Percentiles rank a stretch among this genome's conserved stretches.
phyloP scores from a whole-genome alignment of 192 early-diverging fungal genomes.

The Hyaloraphidium curvatum region DNA sequence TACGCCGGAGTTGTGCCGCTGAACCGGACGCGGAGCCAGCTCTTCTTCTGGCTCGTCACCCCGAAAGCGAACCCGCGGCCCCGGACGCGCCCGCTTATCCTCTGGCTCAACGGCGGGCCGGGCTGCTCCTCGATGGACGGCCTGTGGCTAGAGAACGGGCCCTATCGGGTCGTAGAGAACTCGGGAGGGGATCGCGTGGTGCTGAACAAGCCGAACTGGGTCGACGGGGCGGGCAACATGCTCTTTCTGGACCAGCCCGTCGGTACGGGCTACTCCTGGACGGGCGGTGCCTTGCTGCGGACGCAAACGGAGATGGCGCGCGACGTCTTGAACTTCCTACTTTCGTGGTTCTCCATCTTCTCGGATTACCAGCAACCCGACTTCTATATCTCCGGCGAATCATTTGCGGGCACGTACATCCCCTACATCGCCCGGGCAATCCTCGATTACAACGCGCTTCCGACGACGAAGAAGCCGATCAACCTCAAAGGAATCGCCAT shows the following conservation, averaged over 20 bases:
- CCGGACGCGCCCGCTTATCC: too few species aligned
- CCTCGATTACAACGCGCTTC: constrained; percentile 15
- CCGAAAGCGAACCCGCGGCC: too few species aligned
- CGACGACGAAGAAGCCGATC: constrained; percentile 4
- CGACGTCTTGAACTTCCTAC: too few species aligned
- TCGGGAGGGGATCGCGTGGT: constrained; percentile 9
- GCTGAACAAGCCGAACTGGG: constrained; percentile 3
- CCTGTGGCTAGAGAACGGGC: constrained; percentile 44
- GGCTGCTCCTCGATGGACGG: too few species aligned
- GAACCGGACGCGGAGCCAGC: too few species aligned
- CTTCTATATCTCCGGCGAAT: constrained; percentile 59
- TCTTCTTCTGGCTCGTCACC: too few species aligned
- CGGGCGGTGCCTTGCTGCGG: too few species aligned
- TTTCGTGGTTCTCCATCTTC: too few species aligned
- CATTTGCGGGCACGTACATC: constrained; percentile 51
- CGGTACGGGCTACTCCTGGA: constrained; percentile 37
- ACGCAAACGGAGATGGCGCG: too few species aligned
- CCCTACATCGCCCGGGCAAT: constrained; percentile 42
- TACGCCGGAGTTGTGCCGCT: too few species aligned
- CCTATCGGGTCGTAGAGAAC: constrained; percentile 22
- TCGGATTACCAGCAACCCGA: too few species aligned
- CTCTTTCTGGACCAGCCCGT: constrained; percentile 47
- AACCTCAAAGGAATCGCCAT: constrained; percentile 31
- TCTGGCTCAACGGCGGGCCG: too few species aligned
- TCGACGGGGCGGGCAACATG: neutral